Percentiles rank a stretch among this genome's conserved stretches.
These are phyloP conservation scores for Salix caprea DNA, from an alignment of 345 rosid species.

Conservation along the genomic window DNA sequence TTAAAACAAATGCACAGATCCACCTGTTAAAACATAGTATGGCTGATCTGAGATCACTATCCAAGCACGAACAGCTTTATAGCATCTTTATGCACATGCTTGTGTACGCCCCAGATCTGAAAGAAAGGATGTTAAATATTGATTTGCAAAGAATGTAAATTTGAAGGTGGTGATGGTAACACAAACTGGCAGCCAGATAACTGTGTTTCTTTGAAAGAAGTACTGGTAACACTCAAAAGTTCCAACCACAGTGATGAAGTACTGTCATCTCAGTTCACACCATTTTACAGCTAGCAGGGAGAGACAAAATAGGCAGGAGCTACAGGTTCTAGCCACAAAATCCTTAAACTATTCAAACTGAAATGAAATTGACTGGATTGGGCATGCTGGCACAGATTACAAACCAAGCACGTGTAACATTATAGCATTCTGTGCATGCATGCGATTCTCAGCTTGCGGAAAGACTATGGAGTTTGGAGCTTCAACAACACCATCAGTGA, in stretches of 20 bases:
- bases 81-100: not conserved
- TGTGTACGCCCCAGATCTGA: no score
- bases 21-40: not conserved
- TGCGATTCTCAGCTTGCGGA: constrained; percentile 91
- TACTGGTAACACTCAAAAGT: not conserved
- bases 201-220: not conserved
- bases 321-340: not conserved
- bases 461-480: constrained; percentile 89
- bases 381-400: not conserved
- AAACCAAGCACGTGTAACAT: constrained; percentile 74
- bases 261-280: not conserved
- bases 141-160: not conserved
- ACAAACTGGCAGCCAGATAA: not conserved
- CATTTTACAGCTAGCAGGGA: not conserved
- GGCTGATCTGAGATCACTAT: not conserved
- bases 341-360: not conserved
- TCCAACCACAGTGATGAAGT: not conserved
- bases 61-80: not conserved
- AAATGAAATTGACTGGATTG: not conserved
- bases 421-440: constrained; percentile 91
- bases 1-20: not conserved
- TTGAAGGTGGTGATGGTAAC: not conserved
- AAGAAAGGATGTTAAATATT: not conserved
- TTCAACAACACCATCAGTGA: constrained; percentile 77
- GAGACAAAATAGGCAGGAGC: not conserved